Conservation (phyloP, 441 rosid species). For the Codiaeum variegatum region DNA sequence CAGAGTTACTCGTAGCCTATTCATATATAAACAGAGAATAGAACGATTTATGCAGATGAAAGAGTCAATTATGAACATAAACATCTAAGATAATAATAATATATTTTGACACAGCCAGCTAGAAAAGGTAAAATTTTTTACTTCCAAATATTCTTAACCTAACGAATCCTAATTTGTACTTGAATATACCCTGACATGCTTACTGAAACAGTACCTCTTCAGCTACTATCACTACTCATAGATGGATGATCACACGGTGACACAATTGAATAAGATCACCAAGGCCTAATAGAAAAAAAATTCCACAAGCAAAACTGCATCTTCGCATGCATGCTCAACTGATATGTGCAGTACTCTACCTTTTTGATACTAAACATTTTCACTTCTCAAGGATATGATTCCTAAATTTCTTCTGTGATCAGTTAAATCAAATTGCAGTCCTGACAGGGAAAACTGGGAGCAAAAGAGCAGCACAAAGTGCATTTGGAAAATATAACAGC, state of each 20-base stretch:
- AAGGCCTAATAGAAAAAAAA: not conserved
- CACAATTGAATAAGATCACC: not conserved
- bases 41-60: not conserved
- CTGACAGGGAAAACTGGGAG: not conserved
- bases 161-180: not conserved
- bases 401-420: not conserved
- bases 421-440: not conserved
- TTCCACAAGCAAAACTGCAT: not conserved
- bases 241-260: not conserved
- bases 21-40: not conserved
- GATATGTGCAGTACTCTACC: not conserved
- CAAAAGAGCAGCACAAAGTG: not conserved
- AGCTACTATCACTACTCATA: not conserved
- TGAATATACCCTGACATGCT: not conserved
- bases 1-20: constrained; percentile 68
- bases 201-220: not conserved
- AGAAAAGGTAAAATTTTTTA: not conserved
- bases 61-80: not conserved
- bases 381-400: not conserved
- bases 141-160: not conserved
- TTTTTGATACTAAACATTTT: not conserved
- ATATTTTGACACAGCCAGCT: not conserved
- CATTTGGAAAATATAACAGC: not conserved
- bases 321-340: not conserved
- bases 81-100: not conserved